Base-by-base conservation (phyloP, 495 filamentous ascomycete species). In the Cercophora samala region DNA sequence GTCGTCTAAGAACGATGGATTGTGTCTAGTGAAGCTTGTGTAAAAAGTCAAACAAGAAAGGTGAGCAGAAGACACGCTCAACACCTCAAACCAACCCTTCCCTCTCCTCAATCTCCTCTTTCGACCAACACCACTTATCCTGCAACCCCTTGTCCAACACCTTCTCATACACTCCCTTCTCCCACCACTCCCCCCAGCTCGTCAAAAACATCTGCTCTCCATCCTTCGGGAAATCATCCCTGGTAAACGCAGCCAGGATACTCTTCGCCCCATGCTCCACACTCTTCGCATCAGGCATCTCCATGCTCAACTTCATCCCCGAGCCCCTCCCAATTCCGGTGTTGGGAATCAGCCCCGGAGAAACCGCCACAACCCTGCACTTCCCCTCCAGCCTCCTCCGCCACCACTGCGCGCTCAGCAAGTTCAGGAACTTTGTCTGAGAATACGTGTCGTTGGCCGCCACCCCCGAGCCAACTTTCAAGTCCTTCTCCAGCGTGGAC, bases 111-210 rank as follows among this genome's bases (percentile, higher is more conserved):
- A 82, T 76, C 29, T 74, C 66, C n/a, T 80, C 77, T 64, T 78
- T 76, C 59, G 73, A 72, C n/a, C 74, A 76, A 9, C 70, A 76
- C 79, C 79, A 83, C 61, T 78, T 80, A 18, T 82, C 78, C 70
- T 83, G 81, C 25, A 82, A 73, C 13, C 51, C 62, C 66, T 75
- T 76, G 64, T 83, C 76, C 1, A 82, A 75, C 3, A 71, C 69
- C 5, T 69, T 68, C 19, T 58, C 63, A 21, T 76, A 77, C 18
- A 78, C 70, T n/a, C 81, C 77, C 66, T 79, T 81, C 2, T 62
- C 19, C 80, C 81, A 83, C 78, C 79, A 83, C 68, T 83, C 80
- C 19, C 81, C 81, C 80, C 79, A 82, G 58, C 77, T 80, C 0
- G 80, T 82, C 19, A 83, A 62, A 69, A 82, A 82, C 51, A 83